phyloP scores from a whole-genome alignment of 805 yeast genomes.

The Sporopachydermia quercuum region DNA sequence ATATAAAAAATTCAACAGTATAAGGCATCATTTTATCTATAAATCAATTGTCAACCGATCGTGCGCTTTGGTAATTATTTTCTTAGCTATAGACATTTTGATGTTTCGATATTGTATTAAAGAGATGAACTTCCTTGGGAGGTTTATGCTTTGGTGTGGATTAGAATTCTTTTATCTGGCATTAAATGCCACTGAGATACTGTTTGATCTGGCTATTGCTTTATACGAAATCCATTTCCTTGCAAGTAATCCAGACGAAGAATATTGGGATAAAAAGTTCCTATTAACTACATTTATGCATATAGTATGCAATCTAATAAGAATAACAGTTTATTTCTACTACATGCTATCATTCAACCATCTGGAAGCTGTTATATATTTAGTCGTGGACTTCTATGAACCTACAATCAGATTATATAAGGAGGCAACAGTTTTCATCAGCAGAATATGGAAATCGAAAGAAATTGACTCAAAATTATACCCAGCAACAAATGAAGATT shows the following conservation, averaged over 20 bases:
- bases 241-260: neutral
- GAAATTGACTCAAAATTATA: conserved; percentile 49
- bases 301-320: conserved; percentile 17
- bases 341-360: neutral
- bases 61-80: neutral
- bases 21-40: neutral
- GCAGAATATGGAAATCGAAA: conserved; percentile 31
- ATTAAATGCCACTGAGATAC: neutral
- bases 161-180: neutral
- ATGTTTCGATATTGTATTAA: neutral
- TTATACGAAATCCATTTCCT: neutral
- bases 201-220: neutral
- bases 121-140: neutral
- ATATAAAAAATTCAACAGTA: neutral
- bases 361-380: neutral
- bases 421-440: conserved; percentile 23
- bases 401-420: conserved; percentile 16
- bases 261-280: conserved; percentile 1
- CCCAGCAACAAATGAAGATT: conserved; percentile 48
- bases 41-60: neutral
- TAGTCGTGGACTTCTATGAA: neutral
- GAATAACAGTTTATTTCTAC: neutral
- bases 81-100: neutral
- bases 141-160: neutral
- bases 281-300: conserved; percentile 7